Evolutionary conservation across 495 filamentous ascomycete species (phyloP), one percentile per base, ranked within the genome.

Genomic region (Penicillium herquei): DNA sequence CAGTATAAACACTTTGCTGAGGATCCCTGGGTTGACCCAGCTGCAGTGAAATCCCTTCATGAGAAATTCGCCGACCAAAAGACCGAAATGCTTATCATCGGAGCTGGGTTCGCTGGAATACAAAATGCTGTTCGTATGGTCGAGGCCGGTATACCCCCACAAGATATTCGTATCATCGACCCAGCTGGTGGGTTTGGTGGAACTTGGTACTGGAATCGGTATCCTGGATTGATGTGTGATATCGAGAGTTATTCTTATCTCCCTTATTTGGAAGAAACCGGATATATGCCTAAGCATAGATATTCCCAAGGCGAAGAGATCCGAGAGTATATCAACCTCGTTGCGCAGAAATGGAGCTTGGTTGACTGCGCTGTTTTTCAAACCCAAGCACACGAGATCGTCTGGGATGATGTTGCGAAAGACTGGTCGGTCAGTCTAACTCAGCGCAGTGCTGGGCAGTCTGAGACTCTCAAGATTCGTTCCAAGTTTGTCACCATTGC

Each of bases 241-340:
- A 43, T 63, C 10, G 69, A 73, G 37, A 67, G 64, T 37, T 68
- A 66, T 35, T 56, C 55, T 7, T 74, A 74, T 41, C 58, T 87
- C 66, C 82, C 84, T 0, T 59, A 82, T 11, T 66, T 86, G n/a
- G 83, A 86, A 39, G 83, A 85, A 61, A 85, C 75, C 3, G 81
- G 77, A 0, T 85, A 81, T 55, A 68, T 83, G 49, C 83, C 83
- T 0, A 72, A 62, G 18, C 66, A 72, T 13, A 55, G 61, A 43
- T 74, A 76, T 42, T 52, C 55, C 0, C 34, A 31, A 0, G 66
- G 68, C 0, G 13, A 47, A 2, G 71, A 74, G 50, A 49, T 74
- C 16, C 48, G 8, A 16, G 50, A 48, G 10, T 54, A 76, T 50
- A 58, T 64, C 5, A 43, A 70, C 13, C 54, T 35, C 1, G 58